Evolutionary conservation across 495 filamentous ascomycete species (phyloP).

Genomic region (Aspergillus nanangensis): DNA sequence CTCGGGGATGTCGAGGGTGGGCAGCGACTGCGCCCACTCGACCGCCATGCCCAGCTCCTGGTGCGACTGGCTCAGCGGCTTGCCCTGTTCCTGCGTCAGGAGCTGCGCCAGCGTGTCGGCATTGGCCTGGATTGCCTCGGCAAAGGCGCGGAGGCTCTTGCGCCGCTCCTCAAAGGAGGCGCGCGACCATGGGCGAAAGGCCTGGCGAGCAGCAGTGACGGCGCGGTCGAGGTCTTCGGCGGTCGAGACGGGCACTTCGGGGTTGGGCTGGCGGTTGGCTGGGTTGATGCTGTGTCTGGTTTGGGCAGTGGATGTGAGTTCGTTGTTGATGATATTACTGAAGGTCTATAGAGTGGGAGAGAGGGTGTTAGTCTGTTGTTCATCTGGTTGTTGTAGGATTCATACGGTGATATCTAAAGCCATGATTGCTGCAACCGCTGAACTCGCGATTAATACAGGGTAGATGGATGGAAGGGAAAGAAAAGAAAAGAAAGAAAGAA

Average conservation of each 20-base stretch:
- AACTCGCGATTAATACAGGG: too few relatives aligned
- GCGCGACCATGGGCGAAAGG: conserved; percentile 49
- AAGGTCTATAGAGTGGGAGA: conserved; percentile 17
- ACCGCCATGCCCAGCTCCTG: conserved; percentile 22
- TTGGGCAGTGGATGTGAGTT: conserved; percentile 20
- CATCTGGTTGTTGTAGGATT: background rate
- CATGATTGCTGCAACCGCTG: too few relatives aligned
- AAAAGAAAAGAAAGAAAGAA: too few relatives aligned
- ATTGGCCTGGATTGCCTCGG: conserved; percentile 41
- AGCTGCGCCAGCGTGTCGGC: conserved; percentile 42
- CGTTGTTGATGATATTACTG: conserved; percentile 35
- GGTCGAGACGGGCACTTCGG: conserved; percentile 43
- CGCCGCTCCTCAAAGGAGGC: conserved; percentile 51
- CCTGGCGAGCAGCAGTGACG: conserved; percentile 39
- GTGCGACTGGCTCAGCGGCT: conserved; percentile 35
- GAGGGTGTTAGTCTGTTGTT: background rate
- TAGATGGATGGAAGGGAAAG: too few relatives aligned
- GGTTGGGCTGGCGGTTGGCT: conserved; percentile 8
- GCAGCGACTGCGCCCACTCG: conserved; percentile 19
- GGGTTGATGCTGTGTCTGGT: conserved; percentile 24
- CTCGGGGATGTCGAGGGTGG: conserved; percentile 18
- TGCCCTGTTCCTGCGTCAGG: conserved; percentile 54
- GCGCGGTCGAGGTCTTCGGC: conserved; percentile 52
- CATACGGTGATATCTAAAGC: conserved; percentile 6
- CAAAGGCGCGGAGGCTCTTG: conserved; percentile 48